These are phyloP conservation scores for Crucibulum laeve DNA, from an alignment of 768 basidiomycete species.

Conservation along the genomic window DNA sequence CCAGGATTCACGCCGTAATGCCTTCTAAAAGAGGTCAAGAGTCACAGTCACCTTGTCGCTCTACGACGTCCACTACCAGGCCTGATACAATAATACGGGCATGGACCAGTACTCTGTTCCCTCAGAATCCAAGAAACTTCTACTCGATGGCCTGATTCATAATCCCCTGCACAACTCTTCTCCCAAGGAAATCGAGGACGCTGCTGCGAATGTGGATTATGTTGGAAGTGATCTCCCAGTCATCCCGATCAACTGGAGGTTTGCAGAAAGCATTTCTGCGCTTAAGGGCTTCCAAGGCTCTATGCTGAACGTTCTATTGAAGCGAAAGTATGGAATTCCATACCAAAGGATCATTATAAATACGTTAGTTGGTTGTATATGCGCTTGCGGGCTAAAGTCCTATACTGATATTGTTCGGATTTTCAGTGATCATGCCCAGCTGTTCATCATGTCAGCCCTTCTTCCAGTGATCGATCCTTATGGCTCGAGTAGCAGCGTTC, in stretches of 20 bases:
- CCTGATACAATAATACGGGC: too few relatives aligned
- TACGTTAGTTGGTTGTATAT: constrained; percentile 9
- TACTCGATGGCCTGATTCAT: constrained; percentile 9
- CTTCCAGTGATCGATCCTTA: constrained; percentile 11
- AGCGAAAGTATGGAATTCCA: constrained; percentile 14
- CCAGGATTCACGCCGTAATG: too few relatives aligned
- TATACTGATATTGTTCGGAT: not conserved
- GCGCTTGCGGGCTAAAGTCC: not conserved
- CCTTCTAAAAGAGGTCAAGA: too few relatives aligned
- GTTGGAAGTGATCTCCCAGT: constrained; percentile 9
- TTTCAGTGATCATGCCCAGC: constrained; percentile 15
- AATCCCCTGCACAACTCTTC: constrained; percentile 9
- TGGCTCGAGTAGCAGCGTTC: constrained; percentile 3
- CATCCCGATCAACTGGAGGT: constrained; percentile 20
- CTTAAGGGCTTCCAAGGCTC: constrained; percentile 21
- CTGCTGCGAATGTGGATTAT: constrained; percentile 10
- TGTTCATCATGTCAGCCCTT: constrained; percentile 12
- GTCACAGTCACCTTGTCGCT: too few relatives aligned
- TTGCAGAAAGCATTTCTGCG: constrained; percentile 20
- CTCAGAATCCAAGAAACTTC: constrained; percentile 4
- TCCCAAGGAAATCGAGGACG: constrained; percentile 10
- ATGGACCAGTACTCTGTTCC: constrained; percentile 6
- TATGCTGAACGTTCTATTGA: constrained; percentile 18
- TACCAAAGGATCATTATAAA: constrained; percentile 19
- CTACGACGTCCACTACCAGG: too few relatives aligned